These are phyloP conservation scores for Gelatoporia subvermispora DNA, from an alignment of 768 basidiomycete species.

Conservation along the genomic window DNA sequence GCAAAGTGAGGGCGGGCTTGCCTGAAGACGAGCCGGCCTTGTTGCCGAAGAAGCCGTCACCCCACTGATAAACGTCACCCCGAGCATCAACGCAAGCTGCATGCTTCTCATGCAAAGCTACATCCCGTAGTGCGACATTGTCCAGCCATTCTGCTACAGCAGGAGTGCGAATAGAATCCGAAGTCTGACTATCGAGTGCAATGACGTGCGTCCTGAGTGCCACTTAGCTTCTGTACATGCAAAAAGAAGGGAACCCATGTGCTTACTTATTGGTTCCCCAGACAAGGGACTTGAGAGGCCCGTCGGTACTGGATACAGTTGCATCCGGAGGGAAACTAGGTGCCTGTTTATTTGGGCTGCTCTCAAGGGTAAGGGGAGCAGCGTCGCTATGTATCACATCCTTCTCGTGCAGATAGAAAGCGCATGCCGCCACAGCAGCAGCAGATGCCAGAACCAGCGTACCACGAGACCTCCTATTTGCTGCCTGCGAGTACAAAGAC, in stretches of 20 bases:
- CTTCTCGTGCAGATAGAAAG: background rate
- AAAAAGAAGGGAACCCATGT: constrained; percentile 24
- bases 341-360: background rate
- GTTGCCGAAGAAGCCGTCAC: constrained; percentile 50
- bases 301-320: constrained; percentile 8
- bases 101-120: constrained; percentile 60
- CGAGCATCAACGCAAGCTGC: constrained; percentile 74
- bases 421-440: background rate
- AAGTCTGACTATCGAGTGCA: constrained; percentile 32
- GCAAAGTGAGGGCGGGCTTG: constrained; percentile 50
- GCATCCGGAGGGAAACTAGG: background rate
- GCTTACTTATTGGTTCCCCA: constrained; percentile 77
- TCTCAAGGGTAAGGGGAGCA: constrained; percentile 4
- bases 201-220: constrained; percentile 42
- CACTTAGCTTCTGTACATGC: background rate
- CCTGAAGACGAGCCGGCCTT: constrained; percentile 18
- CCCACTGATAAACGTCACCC: constrained; percentile 87
- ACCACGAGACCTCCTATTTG: too few species aligned
- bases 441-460: background rate
- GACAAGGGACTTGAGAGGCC: constrained; percentile 44
- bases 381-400: constrained; percentile 32
- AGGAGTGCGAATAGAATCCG: constrained; percentile 45
- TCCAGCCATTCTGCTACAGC: constrained; percentile 53
- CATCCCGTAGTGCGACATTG: constrained; percentile 66
- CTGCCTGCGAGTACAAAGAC: too few species aligned